Conservation (phyloP, 2,329 filamentous ascomycete genomes). For the Metarhizium robertsii region DNA sequence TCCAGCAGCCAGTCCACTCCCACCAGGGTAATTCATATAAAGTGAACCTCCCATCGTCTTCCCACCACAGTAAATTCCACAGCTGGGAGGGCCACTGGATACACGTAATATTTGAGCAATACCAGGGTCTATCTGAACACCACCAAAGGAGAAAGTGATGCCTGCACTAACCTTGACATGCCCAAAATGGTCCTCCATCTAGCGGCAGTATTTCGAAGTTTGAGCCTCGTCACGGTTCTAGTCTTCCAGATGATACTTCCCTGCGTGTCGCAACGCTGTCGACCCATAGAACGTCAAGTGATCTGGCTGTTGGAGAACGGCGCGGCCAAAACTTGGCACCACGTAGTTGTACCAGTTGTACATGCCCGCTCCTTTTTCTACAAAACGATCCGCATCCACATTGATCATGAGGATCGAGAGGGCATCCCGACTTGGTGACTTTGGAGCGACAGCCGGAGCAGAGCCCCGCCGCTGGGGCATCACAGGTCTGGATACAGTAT, state of each 20-base stretch:
- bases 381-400: conserved; percentile 46
- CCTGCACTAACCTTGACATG: conserved; percentile 55
- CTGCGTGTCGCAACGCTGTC: conserved; percentile 42
- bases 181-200: conserved; percentile 47
- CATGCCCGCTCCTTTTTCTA: conserved; percentile 57
- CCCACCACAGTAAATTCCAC: conserved; percentile 49
- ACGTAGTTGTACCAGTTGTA: conserved; percentile 61
- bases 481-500: conserved; percentile 39
- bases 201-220: conserved; percentile 50
- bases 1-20: conserved; percentile 51
- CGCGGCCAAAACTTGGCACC: conserved; percentile 55
- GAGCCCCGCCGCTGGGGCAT: conserved; percentile 44
- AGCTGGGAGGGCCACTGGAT: conserved; percentile 32
- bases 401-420: conserved; percentile 57
- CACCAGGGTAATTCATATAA: conserved; percentile 54
- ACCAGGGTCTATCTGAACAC: conserved; percentile 44
- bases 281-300: conserved; percentile 54
- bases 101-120: conserved; percentile 41
- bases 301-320: conserved; percentile 49
- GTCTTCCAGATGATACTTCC: conserved; percentile 45
- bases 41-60: conserved; percentile 61
- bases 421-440: conserved; percentile 61
- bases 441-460: conserved; percentile 59
- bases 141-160: conserved; percentile 61
- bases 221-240: conserved; percentile 33